Evolutionary conservation across 1,139 yeast genomes (phyloP).

Genomic region (Meyerozyma smithsonii): DNA sequence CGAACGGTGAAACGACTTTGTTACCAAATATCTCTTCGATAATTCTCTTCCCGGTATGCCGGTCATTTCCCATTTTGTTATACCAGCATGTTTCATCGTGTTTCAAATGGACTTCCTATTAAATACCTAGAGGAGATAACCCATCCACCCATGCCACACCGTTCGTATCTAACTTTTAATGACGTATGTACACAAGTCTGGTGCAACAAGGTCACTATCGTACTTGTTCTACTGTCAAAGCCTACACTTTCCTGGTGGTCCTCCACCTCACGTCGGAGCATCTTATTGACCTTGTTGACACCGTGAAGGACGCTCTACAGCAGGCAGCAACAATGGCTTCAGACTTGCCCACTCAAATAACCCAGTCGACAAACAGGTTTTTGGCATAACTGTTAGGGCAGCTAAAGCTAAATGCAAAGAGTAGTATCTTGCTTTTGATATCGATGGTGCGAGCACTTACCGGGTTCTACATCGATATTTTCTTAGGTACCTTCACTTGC

Average conservation of each 20-base stretch:
- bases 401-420: not conserved
- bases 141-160: not conserved
- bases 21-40: no score
- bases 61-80: not conserved
- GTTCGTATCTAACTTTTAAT: not conserved
- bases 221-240: not conserved
- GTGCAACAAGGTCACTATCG: not conserved
- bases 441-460: slow-evolving; percentile 1
- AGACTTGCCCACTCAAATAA: not conserved
- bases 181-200: not conserved
- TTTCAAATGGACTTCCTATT: no score
- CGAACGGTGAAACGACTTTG: no score
- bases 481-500: slow-evolving; percentile 3
- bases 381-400: not conserved
- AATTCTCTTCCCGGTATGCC: no score
- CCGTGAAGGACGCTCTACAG: not conserved
- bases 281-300: not conserved
- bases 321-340: not conserved
- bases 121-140: not conserved
- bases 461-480: slow-evolving; percentile 2
- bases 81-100: not conserved
- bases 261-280: not conserved
- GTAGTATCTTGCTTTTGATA: not conserved
- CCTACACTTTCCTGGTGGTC: not conserved
- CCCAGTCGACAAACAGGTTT: not conserved